Percentiles rank a stretch among this genome's conserved stretches.
Conservation (phyloP, 768 basidiomycete genomes). For the Trametes elegans region DNA sequence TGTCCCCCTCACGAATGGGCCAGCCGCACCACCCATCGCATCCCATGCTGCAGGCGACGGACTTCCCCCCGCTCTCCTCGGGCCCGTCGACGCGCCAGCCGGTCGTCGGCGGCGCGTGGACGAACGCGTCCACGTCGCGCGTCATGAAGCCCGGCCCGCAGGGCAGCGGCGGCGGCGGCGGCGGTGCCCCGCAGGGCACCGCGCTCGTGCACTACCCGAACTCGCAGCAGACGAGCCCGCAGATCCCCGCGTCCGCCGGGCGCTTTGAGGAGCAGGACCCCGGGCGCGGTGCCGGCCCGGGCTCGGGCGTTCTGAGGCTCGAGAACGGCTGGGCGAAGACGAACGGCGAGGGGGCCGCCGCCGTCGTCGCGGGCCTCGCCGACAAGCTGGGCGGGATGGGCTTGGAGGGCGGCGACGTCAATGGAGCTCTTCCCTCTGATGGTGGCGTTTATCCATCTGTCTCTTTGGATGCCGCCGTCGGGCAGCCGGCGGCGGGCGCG, state of each 20-base stretch:
- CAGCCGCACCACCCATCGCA: slow-evolving; percentile 34
- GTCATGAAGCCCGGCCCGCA: slow-evolving; percentile 42
- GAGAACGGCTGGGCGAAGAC: slow-evolving; percentile 1
- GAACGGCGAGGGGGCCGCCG: neutral
- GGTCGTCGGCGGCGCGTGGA: slow-evolving; percentile 67
- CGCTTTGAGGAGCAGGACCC: slow-evolving; percentile 48
- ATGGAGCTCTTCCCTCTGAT: neutral
- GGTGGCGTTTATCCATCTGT: neutral
- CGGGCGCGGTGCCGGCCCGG: too few relatives aligned
- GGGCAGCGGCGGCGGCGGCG: too few relatives aligned
- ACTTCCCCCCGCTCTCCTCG: slow-evolving; percentile 67
- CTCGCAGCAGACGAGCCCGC: slow-evolving; percentile 20
- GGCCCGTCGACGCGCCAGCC: slow-evolving; percentile 44
- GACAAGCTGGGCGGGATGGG: slow-evolving; percentile 14
- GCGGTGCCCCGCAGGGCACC: slow-evolving; percentile 30
- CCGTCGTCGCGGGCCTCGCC: neutral
- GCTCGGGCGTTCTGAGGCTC: neutral
- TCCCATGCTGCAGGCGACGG: slow-evolving; percentile 51
- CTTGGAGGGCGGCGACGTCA: slow-evolving; percentile 3
- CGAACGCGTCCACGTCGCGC: slow-evolving; percentile 50
- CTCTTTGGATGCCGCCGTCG: neutral
- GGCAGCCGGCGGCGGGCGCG: neutral
- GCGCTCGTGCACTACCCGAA: slow-evolving; percentile 39
- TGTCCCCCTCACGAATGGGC: slow-evolving; percentile 37
- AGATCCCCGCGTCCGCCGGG: slow-evolving; percentile 21